Conservation (phyloP, 129 eudicot species). For the Flaveria robusta region DNA sequence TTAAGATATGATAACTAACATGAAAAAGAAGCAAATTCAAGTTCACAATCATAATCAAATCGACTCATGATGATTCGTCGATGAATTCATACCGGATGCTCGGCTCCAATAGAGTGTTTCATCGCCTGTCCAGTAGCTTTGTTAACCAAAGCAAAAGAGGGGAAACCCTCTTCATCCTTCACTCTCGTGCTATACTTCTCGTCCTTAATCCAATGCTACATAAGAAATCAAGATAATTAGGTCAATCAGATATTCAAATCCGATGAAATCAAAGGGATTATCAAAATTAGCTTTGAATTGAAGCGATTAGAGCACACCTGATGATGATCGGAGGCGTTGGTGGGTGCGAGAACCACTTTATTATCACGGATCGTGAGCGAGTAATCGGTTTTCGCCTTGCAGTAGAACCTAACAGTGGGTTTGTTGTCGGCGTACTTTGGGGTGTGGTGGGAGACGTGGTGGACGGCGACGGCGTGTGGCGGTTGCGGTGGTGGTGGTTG, state of each 20-base stretch:
- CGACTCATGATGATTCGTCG: neutral
- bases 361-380: constrained; percentile 63
- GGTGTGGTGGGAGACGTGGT: constrained; percentile 28
- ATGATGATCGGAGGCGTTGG: constrained; percentile 55
- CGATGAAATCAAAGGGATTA: neutral
- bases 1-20: too few species aligned
- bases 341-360: constrained; percentile 55
- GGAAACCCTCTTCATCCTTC: constrained; percentile 83
- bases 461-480: constrained; percentile 6
- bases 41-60: neutral
- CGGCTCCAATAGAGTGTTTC: constrained; percentile 72
- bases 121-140: constrained; percentile 84
- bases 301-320: constrained; percentile 41
- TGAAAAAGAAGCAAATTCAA: too few species aligned
- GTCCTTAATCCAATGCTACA: constrained; percentile 87
- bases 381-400: constrained; percentile 60
- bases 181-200: constrained; percentile 74
- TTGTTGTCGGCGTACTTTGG: constrained; percentile 33
- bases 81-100: constrained; percentile 60
- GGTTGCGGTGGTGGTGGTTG: constrained; percentile 32
- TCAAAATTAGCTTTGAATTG: neutral
- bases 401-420: constrained; percentile 58
- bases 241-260: neutral
- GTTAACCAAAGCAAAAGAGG: constrained; percentile 74
- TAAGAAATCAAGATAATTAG: neutral